Base-by-base conservation (phyloP, 345 rosid genomes). In the Clausena lansium region DNA sequence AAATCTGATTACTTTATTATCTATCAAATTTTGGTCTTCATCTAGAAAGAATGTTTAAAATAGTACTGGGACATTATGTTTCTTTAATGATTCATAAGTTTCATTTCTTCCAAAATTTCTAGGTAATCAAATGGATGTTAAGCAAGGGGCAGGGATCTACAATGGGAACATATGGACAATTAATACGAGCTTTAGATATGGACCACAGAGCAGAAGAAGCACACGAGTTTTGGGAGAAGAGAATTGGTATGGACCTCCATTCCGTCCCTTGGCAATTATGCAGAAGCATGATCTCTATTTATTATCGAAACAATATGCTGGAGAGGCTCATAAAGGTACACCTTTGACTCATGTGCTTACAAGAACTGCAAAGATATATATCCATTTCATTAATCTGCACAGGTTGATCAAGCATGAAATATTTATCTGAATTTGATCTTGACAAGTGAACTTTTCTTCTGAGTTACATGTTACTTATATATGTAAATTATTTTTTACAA, bases 41-140 rank as follows among this genome's bases (percentile, higher is more conserved):
- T n/a, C 20, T 22, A 9, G 63, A 54, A 4, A 32, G 61, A 55
- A 32, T 52, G 27, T 71, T 32, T 70, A 54, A 47, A 22, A 35
- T 2, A 24, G 13, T 13, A 14, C 15, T 32, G 30, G 32, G 13
- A 38, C 8, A 33, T 35, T 24, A 19, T 59, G 33, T 76, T 47
- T 24, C 55, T 63, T 62, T 59, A 27, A 55, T 13, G 10, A 74
- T 45, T 70, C 39, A 2, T 60, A 19, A 38, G 64, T 76, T 57
- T 32, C 62, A 63, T 15, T 72, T 2, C 19, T 73, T 55, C 55
- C 62, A 30, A 64, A 64, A 65, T 67, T 73, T 54, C 27, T 80
- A 95, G 98, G 97, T 95, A 67, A 91, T 96, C 74, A 96, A 96
- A 82, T 96, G 99, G 99, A 91, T 96, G 89, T 89, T 96, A 72